Evolutionary conservation across 2,329 filamentous ascomycete genomes (phyloP), one percentile per base, ranked within the genome.

Genomic region (Juglanconis juglandina): DNA sequence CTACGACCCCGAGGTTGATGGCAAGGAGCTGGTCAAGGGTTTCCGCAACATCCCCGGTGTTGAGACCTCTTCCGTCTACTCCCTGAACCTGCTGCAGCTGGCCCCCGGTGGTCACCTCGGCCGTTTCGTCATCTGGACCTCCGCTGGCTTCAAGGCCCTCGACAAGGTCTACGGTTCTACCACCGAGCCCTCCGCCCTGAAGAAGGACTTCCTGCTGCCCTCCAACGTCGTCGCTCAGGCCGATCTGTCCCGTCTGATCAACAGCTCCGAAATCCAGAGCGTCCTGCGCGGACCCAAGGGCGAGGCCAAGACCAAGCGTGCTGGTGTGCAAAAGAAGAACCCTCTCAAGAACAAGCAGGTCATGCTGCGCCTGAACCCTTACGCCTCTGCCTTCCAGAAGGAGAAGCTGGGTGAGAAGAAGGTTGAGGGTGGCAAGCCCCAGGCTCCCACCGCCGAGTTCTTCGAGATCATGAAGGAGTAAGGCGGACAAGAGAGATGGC

Each of bases 11-110:
- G 91, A 93, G 79, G 86, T 89, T 75, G 96, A 99, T 77, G 93
- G 95, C 82, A 96, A 93, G 84, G 90, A 96, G 77, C 87, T 99
- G 70, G 85, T 94, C 77, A 87, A 85, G 75, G 94, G 92, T 73
- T 97, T 97, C 91, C 93, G 95, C 86, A 99, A 99, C 89, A 90
- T 99, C 75, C 87, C 95, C 74, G 95, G 95, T 83, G 93, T 98
- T 70, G 95, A 99, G 90, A 96, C 92, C 69, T 93, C 86, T 75
- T 89, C 93, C 70, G 93, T 97, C 79, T 93, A 89, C 82, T 84
- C 92, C 68, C 87, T 99, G 74, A 97, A 98, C 88, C 93, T 98
- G 74, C 92, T 99, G 78, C 95, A 99, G 87, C 92, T 99, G 77
- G 95, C 95, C 69, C 95, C 95, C 71, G 95, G 95, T 86, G 96